Conservation (phyloP, 208 protist genomes). For the Leishmania amazonensis region DNA sequence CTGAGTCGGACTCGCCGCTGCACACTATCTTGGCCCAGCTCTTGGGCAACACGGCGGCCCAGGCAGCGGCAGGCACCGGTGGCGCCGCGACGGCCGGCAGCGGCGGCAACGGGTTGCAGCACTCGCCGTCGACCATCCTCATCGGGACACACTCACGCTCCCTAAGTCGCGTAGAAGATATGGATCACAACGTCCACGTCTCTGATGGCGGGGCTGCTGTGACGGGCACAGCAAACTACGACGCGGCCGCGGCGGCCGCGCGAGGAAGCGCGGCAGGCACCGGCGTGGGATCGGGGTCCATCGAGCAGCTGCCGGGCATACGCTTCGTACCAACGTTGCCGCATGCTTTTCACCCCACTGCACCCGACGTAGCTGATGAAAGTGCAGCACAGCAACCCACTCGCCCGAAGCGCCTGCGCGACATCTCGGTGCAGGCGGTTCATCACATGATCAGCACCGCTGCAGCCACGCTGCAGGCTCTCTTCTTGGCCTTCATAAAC, state of each 20-base stretch:
- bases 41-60: not conserved
- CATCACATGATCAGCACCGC: conserved; percentile 57
- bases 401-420: conserved; percentile 40
- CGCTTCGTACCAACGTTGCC: conserved; percentile 43
- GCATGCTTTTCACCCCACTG: conserved; percentile 14
- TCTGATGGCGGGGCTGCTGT: not conserved
- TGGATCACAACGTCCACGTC: not conserved
- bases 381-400: not conserved
- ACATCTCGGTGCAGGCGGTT: conserved; percentile 72
- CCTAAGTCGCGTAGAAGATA: conserved; percentile 1
- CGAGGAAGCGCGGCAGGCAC: not conserved
- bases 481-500: conserved; percentile 80
- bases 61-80: conserved; percentile 6
- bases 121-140: conserved; percentile 27
- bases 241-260: not conserved
- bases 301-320: conserved; percentile 31
- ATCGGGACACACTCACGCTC: conserved; percentile 12
- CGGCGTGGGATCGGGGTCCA: not conserved
- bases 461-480: conserved; percentile 45
- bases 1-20: conserved; percentile 36
- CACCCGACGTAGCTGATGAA: not conserved
- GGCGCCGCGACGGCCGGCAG: conserved; percentile 1
- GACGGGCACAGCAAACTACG: not conserved
- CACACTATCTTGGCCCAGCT: conserved; percentile 46
- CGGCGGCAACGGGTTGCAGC: conserved; percentile 18